Base-by-base conservation (phyloP, 805 yeast species). In the Ogataea trehaloabstinens region DNA sequence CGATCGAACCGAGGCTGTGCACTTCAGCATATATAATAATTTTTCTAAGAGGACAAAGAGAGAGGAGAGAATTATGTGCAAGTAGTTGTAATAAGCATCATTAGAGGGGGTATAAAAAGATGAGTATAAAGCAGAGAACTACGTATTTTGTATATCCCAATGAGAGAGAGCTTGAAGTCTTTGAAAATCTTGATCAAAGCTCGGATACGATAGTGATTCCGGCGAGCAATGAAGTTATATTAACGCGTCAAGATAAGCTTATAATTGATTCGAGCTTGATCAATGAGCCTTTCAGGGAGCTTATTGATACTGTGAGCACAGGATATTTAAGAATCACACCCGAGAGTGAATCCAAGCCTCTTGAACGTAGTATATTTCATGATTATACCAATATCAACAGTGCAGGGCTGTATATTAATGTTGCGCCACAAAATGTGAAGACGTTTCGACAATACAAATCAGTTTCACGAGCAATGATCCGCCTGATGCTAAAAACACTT, bases 341-440 rank as follows among this genome's bases (percentile, higher is more conserved):
- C 20, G 34, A 15, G 12, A 27, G n/a, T 19, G 22, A 34, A 27
- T 22, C 16, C 19, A 31, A 24, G 10, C 25, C 39, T 16, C 10
- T 8, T 18, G 32, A 35, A 17, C 41, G 33, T 20, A 47, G 55
- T 2, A 47, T 53, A 2, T 55, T 55, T 30, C 42, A 40, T 28
- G 53, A 54, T 21, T 46, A 44, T 21, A 33, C 32, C 7, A 39
- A 37, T 28, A 20, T 37, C 16, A 35, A 45, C 11, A 38, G 29
- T 6, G 40, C 46, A 5, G 62, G 61, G 4, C 35, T 56, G 15
- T 19, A 35, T 10, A 37, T 58, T 8, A 50, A 57, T 27, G 50
- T 56, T 25, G 62, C 64, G 2, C 65, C 65, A 1, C 65, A 59
- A 29, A 33, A 38, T 2, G 63, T 48, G 2, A 40, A 37, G 6